Evolutionary conservation across 106 monocot species (phyloP).

Genomic region (Narthecium ossifragum): DNA sequence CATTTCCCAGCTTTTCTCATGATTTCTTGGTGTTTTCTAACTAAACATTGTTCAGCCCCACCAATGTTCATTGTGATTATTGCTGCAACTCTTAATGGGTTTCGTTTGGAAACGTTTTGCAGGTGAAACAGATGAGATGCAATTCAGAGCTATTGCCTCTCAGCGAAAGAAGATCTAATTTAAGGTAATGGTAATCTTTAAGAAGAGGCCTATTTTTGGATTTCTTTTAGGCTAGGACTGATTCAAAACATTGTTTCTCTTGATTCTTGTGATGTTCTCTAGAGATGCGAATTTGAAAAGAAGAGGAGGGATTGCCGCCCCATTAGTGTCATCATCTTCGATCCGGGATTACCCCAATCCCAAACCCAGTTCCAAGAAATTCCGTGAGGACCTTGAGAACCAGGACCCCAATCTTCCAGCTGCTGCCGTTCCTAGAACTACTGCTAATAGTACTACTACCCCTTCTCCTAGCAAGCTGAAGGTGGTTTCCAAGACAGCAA

Average conservation of each 20-base stretch:
- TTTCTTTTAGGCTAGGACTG: neutral
- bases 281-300: slow-evolving; percentile 39
- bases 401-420: slow-evolving; percentile 48
- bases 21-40: too few species aligned
- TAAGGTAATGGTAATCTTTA: slow-evolving; percentile 9
- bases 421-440: neutral
- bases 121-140: slow-evolving; percentile 37
- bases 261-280: neutral
- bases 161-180: slow-evolving; percentile 17
- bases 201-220: neutral
- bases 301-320: slow-evolving; percentile 28
- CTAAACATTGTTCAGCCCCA: too few species aligned
- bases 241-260: neutral
- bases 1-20: too few species aligned
- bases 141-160: slow-evolving; percentile 31
- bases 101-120: too few species aligned
- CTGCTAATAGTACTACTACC: neutral
- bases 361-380: slow-evolving; percentile 22
- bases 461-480: neutral
- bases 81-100: too few species aligned
- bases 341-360: slow-evolving; percentile 9
- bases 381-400: slow-evolving; percentile 67
- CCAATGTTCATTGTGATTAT: too few species aligned
- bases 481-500: slow-evolving; percentile 18
- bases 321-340: slow-evolving; percentile 9